Conservation (phyloP, 2,329 filamentous ascomycete species). For the Colletotrichum brevisporum region DNA sequence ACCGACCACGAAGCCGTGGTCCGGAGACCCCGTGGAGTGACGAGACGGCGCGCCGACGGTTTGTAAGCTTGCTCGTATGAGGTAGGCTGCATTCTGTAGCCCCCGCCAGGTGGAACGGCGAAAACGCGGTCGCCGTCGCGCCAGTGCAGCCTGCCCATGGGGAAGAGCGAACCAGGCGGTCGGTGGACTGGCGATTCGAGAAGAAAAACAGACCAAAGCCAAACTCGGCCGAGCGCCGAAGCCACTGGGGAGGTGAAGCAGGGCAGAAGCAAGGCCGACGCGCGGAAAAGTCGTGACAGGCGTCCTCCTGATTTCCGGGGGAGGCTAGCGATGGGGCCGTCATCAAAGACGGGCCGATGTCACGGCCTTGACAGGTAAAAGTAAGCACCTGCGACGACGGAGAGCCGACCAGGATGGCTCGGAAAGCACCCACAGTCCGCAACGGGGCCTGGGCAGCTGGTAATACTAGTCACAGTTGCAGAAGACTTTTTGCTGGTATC, state of each 20-base stretch:
- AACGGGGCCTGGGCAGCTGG: conserved; percentile 13
- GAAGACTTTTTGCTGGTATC: background rate
- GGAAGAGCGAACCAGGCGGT: conserved; percentile 35
- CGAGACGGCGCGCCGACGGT: conserved; percentile 1
- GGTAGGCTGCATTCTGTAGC: too few relatives aligned
- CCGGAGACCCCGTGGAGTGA: conserved; percentile 34
- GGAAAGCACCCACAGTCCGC: conserved; percentile 27
- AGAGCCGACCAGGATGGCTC: conserved; percentile 29
- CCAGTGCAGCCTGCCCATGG: conserved; percentile 36
- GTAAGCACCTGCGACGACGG: conserved; percentile 36
- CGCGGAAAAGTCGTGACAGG: conserved; percentile 7
- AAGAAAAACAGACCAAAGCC: conserved; percentile 27
- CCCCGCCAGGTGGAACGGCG: conserved; percentile 28
- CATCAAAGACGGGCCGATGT: conserved; percentile 40
- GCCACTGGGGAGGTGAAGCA: conserved; percentile 11
- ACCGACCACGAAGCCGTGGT: conserved; percentile 9
- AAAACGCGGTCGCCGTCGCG: conserved; percentile 34
- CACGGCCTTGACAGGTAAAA: conserved; percentile 36
- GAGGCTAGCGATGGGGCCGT: conserved; percentile 34
- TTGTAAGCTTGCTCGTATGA: conserved; percentile 22
- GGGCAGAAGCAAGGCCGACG: conserved; percentile 19
- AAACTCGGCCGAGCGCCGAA: conserved; percentile 37
- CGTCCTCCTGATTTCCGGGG: conserved; percentile 27
- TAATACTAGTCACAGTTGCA: conserved; percentile 11
- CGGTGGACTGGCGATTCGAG: conserved; percentile 7